Evolutionary conservation across 148 eudicot genomes (phyloP).

Genomic region (Fallopia convolvulus): DNA sequence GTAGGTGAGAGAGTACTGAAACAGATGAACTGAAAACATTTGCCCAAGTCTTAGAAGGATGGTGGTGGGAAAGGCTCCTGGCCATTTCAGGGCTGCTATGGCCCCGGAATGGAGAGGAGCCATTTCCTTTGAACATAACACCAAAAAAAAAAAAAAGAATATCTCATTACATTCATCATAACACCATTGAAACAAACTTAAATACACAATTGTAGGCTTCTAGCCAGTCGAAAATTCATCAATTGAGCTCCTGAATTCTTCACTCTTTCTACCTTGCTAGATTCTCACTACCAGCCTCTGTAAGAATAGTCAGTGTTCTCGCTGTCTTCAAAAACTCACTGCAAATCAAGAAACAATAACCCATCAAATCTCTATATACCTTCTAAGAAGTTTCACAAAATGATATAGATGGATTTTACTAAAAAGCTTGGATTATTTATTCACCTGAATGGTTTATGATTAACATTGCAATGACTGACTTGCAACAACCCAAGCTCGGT

Average conservation of each 20-base stretch:
- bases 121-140: slow-evolving; percentile 1
- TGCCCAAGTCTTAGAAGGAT: not conserved
- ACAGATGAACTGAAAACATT: not conserved
- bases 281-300: slow-evolving; percentile 10
- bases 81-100: slow-evolving; percentile 10
- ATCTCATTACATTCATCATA: not conserved
- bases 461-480: slow-evolving; percentile 38
- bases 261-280: slow-evolving; percentile 7
- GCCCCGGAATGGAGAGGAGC: slow-evolving; percentile 15
- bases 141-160: not conserved
- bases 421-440: not conserved
- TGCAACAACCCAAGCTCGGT: slow-evolving; percentile 30
- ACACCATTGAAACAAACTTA: not conserved
- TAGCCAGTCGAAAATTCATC: too few relatives aligned
- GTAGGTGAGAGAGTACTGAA: not conserved
- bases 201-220: not conserved
- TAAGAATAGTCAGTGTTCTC: slow-evolving; percentile 4
- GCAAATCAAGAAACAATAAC: not conserved
- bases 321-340: slow-evolving; percentile 15
- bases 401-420: not conserved
- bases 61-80: slow-evolving; percentile 14
- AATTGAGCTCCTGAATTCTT: not conserved
- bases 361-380: not conserved
- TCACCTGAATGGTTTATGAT: slow-evolving; percentile 13
- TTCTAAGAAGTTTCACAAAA: not conserved